These are phyloP conservation scores for Vaccinium vitisidaea DNA, from an alignment of 148 eudicot genomes.

Conservation along the genomic window DNA sequence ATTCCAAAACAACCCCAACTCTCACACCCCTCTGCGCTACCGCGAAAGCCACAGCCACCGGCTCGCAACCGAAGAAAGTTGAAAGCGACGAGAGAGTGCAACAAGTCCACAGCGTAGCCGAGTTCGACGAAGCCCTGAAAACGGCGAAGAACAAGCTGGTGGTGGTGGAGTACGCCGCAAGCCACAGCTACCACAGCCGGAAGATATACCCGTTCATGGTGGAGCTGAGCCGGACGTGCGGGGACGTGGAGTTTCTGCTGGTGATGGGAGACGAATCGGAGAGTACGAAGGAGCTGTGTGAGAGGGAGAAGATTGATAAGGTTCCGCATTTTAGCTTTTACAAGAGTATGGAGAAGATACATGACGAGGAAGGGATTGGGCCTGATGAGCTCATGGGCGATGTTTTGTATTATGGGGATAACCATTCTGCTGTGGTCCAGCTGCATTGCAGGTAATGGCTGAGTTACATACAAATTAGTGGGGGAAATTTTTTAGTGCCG, in stretches of 20 bases:
- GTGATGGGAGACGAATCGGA: conserved; percentile 88
- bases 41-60: conserved; percentile 30
- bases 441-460: conserved; percentile 44
- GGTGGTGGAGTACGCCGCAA: conserved; percentile 79
- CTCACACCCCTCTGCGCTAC: neutral
- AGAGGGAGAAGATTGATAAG: conserved; percentile 55
- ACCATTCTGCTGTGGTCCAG: conserved; percentile 71
- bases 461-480: neutral
- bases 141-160: conserved; percentile 68
- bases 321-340: conserved; percentile 90
- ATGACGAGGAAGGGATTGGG: conserved; percentile 80
- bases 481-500: too few relatives aligned
- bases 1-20: neutral
- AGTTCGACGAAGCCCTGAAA: conserved; percentile 66
- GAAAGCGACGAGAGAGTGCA: conserved; percentile 49
- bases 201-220: conserved; percentile 93
- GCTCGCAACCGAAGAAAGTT: conserved; percentile 2
- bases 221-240: conserved; percentile 67
- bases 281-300: conserved; percentile 44
- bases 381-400: conserved; percentile 75
- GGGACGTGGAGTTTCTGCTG: conserved; percentile 76
- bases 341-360: conserved; percentile 80
- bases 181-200: conserved; percentile 42
- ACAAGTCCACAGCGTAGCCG: conserved; percentile 55
- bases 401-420: conserved; percentile 87